Percentiles rank a stretch among this genome's conserved stretches.
Evolutionary conservation across 768 basidiomycete genomes (phyloP).

Genomic region (Suillus decipiens): DNA sequence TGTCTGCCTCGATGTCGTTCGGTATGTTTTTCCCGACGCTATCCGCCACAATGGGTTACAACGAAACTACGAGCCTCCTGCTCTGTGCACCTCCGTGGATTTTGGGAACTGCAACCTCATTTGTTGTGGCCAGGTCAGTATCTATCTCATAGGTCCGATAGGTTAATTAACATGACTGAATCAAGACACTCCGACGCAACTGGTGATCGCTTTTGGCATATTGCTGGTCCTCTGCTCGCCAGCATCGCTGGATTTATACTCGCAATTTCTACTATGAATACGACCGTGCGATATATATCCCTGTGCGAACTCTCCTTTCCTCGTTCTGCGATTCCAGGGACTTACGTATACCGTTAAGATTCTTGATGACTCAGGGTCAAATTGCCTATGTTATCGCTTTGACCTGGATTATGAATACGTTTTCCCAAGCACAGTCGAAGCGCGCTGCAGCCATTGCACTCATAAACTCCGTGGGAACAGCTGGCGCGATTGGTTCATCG

Average conservation of each 20-base stretch:
- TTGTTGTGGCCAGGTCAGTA: conserved; percentile 50
- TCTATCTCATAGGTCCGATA: not conserved
- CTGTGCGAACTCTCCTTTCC: conserved; percentile 40
- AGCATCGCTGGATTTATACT: conserved; percentile 70
- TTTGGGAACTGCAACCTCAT: conserved; percentile 57
- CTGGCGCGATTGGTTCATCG: conserved; percentile 81
- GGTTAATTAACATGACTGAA: conserved; percentile 8
- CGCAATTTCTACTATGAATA: conserved; percentile 62
- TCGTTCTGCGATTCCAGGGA: not conserved
- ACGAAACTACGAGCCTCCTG: conserved; percentile 59
- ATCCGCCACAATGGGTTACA: conserved; percentile 68
- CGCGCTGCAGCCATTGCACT: conserved; percentile 80
- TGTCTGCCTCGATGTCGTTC: conserved; percentile 62
- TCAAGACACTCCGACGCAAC: conserved; percentile 67
- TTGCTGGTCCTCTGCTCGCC: conserved; percentile 48
- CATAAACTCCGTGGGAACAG: conserved; percentile 75
- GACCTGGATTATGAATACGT: conserved; percentile 51
- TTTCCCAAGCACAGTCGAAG: conserved; percentile 79
- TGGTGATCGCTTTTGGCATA: conserved; percentile 74
- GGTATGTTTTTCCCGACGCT: conserved; percentile 80
- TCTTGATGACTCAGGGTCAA: conserved; percentile 73
- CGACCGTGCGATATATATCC: conserved; percentile 62
- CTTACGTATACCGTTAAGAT: conserved; percentile 39
- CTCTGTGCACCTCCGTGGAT: conserved; percentile 79
- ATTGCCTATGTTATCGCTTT: conserved; percentile 66